Evolutionary conservation across 805 yeast genomes (phyloP), one percentile per base, ranked within the genome.

Genomic region (Yamadazyma sp.): DNA sequence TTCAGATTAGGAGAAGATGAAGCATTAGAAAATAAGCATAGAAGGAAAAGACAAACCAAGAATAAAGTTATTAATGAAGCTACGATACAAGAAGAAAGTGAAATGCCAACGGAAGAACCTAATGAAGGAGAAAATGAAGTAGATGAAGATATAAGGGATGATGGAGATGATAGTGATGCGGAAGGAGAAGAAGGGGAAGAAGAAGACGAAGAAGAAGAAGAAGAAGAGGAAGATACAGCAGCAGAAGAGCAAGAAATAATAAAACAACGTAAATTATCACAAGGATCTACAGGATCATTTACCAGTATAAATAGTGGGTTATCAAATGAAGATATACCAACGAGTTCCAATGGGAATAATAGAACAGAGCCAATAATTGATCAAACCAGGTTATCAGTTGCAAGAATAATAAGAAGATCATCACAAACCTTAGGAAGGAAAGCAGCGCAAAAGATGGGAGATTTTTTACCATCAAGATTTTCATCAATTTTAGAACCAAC

Each of bases 361-460:
- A 59, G 56, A 35, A 45, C 61, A 7, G 87, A 81, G 37, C 93
- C 93, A 1, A 57, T 82, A 21, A 78, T 83, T 9, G 94, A 85
- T 49, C 77, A 73, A 30, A 74, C 83, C 1, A 64, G 94, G 45
- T 65, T 80, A 34, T 77, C 87, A 0, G 84, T 85, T 9, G 93
- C 86, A 0, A 60, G 94, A 38, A 70, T 85, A 64, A 76, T 85
- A 17, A 64, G 94, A 47, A 68, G 86, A 41, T 82, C 91, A 2
- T 84, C 93, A 0, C 94, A 85, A 48, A 77, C 75, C 4, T 63
- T 84, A 37, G 89, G 91, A 0, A 64, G 89, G 31, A 78, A 76
- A 43, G 93, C 93, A 1, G 96, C 95, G 0, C 94, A 82, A 49
- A 82, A 80, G 34, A 80, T 88, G 75, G 96, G 95, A 0, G 86